These are phyloP conservation scores for Tulasnella sp. DNA, from an alignment of 768 basidiomycete genomes.

Conservation along the genomic window DNA sequence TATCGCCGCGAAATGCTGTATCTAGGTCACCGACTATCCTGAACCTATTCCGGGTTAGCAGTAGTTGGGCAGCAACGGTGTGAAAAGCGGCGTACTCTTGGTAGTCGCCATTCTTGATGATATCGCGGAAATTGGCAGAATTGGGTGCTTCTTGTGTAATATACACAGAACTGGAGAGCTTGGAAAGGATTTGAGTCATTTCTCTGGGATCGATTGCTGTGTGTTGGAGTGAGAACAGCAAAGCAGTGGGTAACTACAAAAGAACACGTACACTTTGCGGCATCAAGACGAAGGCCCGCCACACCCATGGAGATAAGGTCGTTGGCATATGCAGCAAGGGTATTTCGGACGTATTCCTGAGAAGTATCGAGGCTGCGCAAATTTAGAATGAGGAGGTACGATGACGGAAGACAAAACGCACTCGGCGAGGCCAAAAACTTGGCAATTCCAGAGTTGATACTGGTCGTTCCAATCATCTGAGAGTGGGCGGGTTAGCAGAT, in stretches of 20 bases:
- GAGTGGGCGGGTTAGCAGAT: not conserved
- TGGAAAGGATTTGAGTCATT: not conserved
- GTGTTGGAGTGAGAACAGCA: not conserved
- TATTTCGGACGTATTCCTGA: conserved; percentile 44
- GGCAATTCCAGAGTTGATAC: conserved; percentile 18
- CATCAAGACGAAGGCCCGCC: conserved; percentile 12
- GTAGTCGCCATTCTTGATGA: conserved; percentile 39
- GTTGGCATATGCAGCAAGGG: conserved; percentile 45
- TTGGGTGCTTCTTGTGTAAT: conserved; percentile 24
- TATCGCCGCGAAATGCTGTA: conserved; percentile 39
- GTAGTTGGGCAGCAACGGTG: not conserved
- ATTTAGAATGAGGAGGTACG: not conserved
- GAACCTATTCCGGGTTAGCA: conserved; percentile 29
- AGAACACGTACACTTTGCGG: conserved; percentile 10
- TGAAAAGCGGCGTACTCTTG: not conserved
- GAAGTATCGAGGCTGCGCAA: conserved; percentile 42
- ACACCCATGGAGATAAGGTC: conserved; percentile 49
- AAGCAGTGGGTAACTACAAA: not conserved
- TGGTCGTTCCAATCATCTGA: conserved; percentile 17
- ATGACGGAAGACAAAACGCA: not conserved
- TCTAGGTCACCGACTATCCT: conserved; percentile 43
- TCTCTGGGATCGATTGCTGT: not conserved
- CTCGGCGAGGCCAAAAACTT: conserved; percentile 19
- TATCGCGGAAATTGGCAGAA: conserved; percentile 28
- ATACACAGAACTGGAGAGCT: conserved; percentile 38